phyloP scores from a whole-genome alignment of 192 early-diverging fungal species.

The Podila epigama region DNA sequence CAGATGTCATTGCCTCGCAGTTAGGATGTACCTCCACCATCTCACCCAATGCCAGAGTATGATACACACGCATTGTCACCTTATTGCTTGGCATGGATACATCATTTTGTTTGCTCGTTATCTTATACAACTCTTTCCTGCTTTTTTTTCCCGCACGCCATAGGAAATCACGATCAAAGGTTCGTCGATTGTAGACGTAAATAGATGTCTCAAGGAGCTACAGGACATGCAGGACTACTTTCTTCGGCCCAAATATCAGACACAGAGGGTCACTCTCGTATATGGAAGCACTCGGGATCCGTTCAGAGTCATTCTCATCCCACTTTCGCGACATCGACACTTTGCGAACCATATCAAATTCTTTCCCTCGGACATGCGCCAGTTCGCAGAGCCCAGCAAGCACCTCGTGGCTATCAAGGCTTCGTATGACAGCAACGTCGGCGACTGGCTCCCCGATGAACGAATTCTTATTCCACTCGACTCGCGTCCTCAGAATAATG shows the following conservation, averaged over 20 bases:
- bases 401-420: constrained; percentile 24
- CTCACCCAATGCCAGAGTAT: constrained; percentile 11
- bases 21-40: constrained; percentile 2
- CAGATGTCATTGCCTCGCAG: constrained; percentile 15
- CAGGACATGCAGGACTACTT: constrained; percentile 19
- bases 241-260: constrained; percentile 6
- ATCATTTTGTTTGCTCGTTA: background rate
- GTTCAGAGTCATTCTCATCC: constrained; percentile 20
- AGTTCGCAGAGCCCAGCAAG: background rate
- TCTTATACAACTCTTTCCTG: background rate
- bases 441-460: background rate
- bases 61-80: too few relatives aligned
- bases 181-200: background rate
- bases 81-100: background rate
- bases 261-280: constrained; percentile 11
- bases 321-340: constrained; percentile 9
- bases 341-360: constrained; percentile 7
- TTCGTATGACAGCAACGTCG: constrained; percentile 1
- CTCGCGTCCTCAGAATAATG: background rate
- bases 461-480: background rate
- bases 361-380: constrained; percentile 8
- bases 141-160: background rate
- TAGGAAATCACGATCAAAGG: constrained; percentile 14
- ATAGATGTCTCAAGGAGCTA: background rate
- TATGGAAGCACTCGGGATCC: constrained; percentile 28